Conservation (phyloP, 345 rosid genomes). For the Aquilaria malaccensis region DNA sequence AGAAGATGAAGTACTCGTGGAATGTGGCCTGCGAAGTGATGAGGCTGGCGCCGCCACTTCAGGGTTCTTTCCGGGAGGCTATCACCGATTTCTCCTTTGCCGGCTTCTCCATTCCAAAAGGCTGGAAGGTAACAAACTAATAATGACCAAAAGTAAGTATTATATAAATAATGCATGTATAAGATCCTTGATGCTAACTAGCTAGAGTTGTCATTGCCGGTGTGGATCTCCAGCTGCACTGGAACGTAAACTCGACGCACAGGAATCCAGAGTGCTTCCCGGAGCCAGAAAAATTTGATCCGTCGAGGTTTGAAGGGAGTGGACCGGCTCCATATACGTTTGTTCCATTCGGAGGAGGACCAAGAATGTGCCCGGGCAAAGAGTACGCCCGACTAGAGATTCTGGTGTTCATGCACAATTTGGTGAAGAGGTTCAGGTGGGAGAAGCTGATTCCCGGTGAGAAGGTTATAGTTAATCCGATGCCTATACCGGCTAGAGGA, state of each 20-base stretch:
- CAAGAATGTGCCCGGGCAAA: constrained; percentile 22
- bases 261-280: constrained; percentile 16
- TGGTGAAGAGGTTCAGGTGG: constrained; percentile 16
- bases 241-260: constrained; percentile 20
- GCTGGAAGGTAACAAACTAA: constrained; percentile 10
- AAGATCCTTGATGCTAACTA: neutral
- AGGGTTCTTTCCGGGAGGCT: constrained; percentile 21
- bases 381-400: constrained; percentile 22
- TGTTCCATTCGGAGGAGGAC: constrained; percentile 23
- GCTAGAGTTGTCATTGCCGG: too few relatives aligned
- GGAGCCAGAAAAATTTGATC: constrained; percentile 19
- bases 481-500: constrained; percentile 21
- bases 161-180: neutral
- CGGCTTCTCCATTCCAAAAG: constrained; percentile 18
- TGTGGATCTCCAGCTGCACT: constrained; percentile 4
- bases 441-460: constrained; percentile 12
- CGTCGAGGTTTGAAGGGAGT: constrained; percentile 16
- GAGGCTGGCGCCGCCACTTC: constrained; percentile 21
- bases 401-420: constrained; percentile 18
- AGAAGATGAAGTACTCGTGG: constrained; percentile 22
- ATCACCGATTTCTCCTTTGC: constrained; percentile 10
- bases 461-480: constrained; percentile 19
- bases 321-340: constrained; percentile 20
- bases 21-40: constrained; percentile 21
- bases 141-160: neutral